Evolutionary conservation across 495 filamentous ascomycete species (phyloP), one percentile per base, ranked within the genome.

Genomic region (Penicillium egyptiacum): DNA sequence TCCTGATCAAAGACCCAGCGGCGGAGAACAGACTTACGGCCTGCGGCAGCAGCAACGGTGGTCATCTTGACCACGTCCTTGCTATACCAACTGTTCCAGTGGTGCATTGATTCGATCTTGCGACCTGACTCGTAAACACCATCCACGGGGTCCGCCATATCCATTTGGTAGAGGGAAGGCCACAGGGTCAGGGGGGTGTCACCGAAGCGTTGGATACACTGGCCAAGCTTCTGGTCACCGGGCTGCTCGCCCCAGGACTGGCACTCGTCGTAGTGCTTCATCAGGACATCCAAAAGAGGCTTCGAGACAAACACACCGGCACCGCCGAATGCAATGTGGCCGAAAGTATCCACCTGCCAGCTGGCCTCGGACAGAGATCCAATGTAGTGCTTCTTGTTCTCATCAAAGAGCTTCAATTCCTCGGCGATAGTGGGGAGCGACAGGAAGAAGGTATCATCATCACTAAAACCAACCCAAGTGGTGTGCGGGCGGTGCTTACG

Each of bases 401-500:
- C 71, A 62, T 88, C 78, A 62, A 84, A 78, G 3, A 80, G 69
- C 51, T 79, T 75, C 55, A 89, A 74, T 55, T 78, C 77, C 44
- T 77, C 64, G 37, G 74, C 70, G 2, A 86, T 70, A 25, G 77
- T 75, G 4, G 80, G 62, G 5, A 89, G 74, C 12, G 84, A 84
- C 4, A 86, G 79, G 68, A 89, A 86, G 73, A 89, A 89, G 20
- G 87, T 89, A 68, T 90, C 87, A 69, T 90, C 86, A 63, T 89
- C 86, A 39, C 88, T 77, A 51, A 89, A 77, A 58, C 76, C 79
- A 41, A 86, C 73, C 86, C 86, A 90, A 46, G 77, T 69, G 20
- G 83, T 86, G n/a, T 79, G 70, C 10, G 78, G 76, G 41, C 74
- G 73, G 57, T 75, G 70, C 31, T 71, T 70, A 25, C 74, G 76